Evolutionary conservation across 1,139 yeast species (phyloP).

Genomic region (Candida pseudoviswanathii): DNA sequence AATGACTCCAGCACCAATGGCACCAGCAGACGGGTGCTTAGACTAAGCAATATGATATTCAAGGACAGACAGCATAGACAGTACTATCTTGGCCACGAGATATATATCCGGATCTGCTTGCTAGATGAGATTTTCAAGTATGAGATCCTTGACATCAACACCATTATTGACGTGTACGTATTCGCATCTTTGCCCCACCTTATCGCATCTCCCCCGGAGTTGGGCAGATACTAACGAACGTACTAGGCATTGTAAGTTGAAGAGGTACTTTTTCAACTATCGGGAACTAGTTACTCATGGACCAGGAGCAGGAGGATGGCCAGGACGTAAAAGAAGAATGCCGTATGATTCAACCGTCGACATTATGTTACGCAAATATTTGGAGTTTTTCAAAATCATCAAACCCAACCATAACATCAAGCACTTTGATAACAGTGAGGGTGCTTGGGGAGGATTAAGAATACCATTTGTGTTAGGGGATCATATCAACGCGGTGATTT

Average conservation of each 20-base stretch:
- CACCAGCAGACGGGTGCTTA: background rate
- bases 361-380: conserved; percentile 13
- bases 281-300: background rate
- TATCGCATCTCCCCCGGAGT: background rate
- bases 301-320: background rate
- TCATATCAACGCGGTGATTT: conserved; percentile 9
- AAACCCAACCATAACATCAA: conserved; percentile 7
- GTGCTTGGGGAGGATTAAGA: background rate
- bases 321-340: background rate
- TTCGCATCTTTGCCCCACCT: background rate
- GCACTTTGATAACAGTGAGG: background rate
- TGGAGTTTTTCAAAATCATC: conserved; percentile 14
- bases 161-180: conserved; percentile 11
- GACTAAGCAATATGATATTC: background rate
- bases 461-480: conserved; percentile 10
- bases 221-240: conserved; percentile 5
- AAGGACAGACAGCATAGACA: background rate
- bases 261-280: conserved; percentile 11
- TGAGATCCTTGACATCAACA: conserved; percentile 11
- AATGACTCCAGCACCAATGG: background rate
- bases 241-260: conserved; percentile 10
- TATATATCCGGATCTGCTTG: conserved; percentile 13
- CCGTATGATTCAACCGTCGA: conserved; percentile 10
- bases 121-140: conserved; percentile 15
- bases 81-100: conserved; percentile 11